These are phyloP conservation scores for Podospora tetraspora DNA, from an alignment of 495 filamentous ascomycete species.

Conservation along the genomic window DNA sequence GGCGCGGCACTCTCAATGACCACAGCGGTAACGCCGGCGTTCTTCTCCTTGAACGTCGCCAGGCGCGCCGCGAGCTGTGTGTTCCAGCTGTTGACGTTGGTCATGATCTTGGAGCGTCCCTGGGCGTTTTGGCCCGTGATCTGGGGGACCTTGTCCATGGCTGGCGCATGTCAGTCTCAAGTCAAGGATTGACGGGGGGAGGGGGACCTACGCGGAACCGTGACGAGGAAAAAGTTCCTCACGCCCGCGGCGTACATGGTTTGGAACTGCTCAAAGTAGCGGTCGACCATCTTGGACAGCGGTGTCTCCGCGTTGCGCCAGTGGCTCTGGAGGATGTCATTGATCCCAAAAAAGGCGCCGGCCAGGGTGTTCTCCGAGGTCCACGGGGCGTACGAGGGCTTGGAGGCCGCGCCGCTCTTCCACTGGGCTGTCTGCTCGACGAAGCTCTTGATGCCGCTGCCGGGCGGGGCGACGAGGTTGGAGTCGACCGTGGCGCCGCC, in stretches of 20 bases:
- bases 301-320: conserved; percentile 1
- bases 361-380: conserved; percentile 9
- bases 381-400: conserved; percentile 10
- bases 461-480: conserved; percentile 5
- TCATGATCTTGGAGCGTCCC: not conserved
- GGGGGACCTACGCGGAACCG: not conserved
- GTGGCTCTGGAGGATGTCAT: conserved; percentile 10
- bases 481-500: conserved; percentile 15
- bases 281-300: conserved; percentile 8
- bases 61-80: conserved; percentile 2
- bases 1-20: not conserved
- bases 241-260: conserved; percentile 9
- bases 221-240: conserved; percentile 13
- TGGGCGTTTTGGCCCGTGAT: conserved; percentile 3
- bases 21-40: not conserved
- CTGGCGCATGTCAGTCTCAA: not conserved
- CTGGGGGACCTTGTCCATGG: conserved; percentile 9
- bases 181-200: not conserved
- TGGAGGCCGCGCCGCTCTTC: not conserved
- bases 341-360: conserved; percentile 14
- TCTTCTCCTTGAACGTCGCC: conserved; percentile 5
- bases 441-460: conserved; percentile 10
- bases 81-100: conserved; percentile 1
- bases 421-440: conserved; percentile 11
- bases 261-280: conserved; percentile 9